Percentiles rank a stretch among this genome's conserved stretches.
Evolutionary conservation across 2,329 filamentous ascomycete genomes (phyloP).

Genomic region (Bipolaris bicolor): DNA sequence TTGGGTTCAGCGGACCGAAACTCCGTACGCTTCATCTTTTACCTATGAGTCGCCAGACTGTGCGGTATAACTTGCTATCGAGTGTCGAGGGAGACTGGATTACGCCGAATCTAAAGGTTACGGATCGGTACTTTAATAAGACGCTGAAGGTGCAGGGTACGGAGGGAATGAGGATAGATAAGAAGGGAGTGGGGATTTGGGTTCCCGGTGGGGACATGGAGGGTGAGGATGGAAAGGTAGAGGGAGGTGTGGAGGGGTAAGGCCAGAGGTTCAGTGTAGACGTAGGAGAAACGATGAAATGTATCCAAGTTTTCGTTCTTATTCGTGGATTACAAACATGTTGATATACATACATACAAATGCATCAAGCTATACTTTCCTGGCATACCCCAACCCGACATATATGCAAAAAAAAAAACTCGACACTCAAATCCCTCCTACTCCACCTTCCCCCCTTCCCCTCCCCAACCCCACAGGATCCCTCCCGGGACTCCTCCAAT

Average conservation of each 20-base stretch:
- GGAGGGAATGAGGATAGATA: constrained; percentile 66
- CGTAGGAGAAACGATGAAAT: not conserved
- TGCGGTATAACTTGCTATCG: constrained; percentile 78
- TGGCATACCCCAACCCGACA: no score
- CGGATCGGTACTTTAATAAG: constrained; percentile 94
- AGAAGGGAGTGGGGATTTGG: constrained; percentile 57
- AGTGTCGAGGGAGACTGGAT: constrained; percentile 70
- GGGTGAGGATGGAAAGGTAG: not conserved
- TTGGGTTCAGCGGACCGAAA: constrained; percentile 92
- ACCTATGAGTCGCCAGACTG: constrained; percentile 75
- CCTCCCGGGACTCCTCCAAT: constrained; percentile 21
- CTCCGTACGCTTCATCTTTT: constrained; percentile 78
- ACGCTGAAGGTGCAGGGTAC: constrained; percentile 80
- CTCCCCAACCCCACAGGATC: constrained; percentile 23
- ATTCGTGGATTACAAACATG: no score
- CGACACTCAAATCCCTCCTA: not conserved
- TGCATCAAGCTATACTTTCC: no score
- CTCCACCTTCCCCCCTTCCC: not conserved
- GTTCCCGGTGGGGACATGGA: constrained; percentile 27
- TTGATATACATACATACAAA: not conserved
- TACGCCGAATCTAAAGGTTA: constrained; percentile 74
- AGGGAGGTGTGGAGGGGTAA: not conserved
- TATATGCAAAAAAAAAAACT: no score
- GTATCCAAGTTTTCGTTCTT: not conserved
- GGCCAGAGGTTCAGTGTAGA: not conserved